phyloP scores from a whole-genome alignment of 1,284 basidiomycete genomes.

The Phylloboletellus chloephorus region DNA sequence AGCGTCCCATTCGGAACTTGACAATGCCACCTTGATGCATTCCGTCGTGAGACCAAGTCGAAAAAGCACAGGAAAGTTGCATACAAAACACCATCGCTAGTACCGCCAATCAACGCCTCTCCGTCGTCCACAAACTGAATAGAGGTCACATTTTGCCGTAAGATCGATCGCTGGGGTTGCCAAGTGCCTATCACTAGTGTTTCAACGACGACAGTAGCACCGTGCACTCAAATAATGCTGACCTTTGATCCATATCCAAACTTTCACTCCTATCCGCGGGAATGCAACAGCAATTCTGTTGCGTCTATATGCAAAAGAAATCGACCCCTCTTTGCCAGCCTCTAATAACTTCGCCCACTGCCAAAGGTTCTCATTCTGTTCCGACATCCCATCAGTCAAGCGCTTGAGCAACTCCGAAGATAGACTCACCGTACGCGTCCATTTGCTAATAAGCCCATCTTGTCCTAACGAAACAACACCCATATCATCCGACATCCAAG shows the following conservation, averaged over 20 bases:
- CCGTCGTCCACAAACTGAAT: constrained; percentile 59
- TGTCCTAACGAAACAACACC: constrained; percentile 50
- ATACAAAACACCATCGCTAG: constrained; percentile 60
- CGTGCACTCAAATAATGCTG: constrained; percentile 2
- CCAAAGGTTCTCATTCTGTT: constrained; percentile 50
- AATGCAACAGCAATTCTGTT: constrained; percentile 60
- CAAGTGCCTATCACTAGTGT: constrained; percentile 41
- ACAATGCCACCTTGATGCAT: constrained; percentile 49
- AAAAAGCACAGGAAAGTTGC: constrained; percentile 3
- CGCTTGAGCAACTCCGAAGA: not conserved
- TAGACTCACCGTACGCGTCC: constrained; percentile 47
- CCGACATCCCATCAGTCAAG: not conserved
- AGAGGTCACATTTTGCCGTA: constrained; percentile 54
- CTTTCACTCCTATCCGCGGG: constrained; percentile 50
- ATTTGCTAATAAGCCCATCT: constrained; percentile 55
- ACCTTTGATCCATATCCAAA: constrained; percentile 63
- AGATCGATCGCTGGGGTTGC: constrained; percentile 54
- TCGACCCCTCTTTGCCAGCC: constrained; percentile 41
- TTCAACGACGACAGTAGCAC: constrained; percentile 3
- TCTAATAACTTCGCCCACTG: constrained; percentile 50
- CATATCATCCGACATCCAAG: constrained; percentile 53
- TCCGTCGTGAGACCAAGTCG: constrained; percentile 9
- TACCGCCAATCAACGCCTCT: constrained; percentile 57
- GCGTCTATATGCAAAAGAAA: constrained; percentile 50
- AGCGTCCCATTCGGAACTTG: constrained; percentile 59